Evolutionary conservation across 768 basidiomycete genomes (phyloP).

Genomic region (Tephrocybe sp.): DNA sequence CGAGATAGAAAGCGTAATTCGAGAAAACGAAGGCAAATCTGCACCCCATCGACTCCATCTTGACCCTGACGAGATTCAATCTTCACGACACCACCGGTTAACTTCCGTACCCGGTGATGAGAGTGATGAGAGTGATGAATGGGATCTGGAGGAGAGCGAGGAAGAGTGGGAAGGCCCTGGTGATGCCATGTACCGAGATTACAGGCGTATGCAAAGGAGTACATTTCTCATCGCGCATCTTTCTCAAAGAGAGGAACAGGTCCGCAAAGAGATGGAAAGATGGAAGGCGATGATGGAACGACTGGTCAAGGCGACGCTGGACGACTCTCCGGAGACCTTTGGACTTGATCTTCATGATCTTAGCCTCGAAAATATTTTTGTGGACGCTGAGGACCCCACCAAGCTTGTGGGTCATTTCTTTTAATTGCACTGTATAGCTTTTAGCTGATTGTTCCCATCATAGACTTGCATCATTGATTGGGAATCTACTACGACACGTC

Average conservation of each 20-base stretch:
- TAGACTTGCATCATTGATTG: conserved; percentile 89
- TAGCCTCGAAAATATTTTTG: conserved; percentile 83
- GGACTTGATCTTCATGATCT: conserved; percentile 85
- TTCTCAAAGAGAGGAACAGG: conserved; percentile 58
- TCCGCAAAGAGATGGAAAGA: conserved; percentile 68
- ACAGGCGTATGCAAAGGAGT: conserved; percentile 75
- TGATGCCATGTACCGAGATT: conserved; percentile 79
- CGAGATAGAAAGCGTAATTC: conserved; percentile 72
- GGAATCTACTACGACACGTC: conserved; percentile 88
- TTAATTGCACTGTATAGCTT: background rate
- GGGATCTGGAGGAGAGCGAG: conserved; percentile 78
- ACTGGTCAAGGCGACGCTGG: conserved; percentile 34
- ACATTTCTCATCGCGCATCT: conserved; percentile 79
- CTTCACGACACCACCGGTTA: conserved; percentile 69
- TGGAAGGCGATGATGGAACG: conserved; percentile 71
- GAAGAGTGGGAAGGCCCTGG: conserved; percentile 80
- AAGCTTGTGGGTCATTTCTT: conserved; percentile 60
- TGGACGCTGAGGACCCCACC: conserved; percentile 65
- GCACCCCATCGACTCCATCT: conserved; percentile 79
- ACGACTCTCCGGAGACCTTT: conserved; percentile 52
- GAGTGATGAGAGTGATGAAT: conserved; percentile 78
- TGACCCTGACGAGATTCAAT: conserved; percentile 74
- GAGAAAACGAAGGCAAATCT: conserved; percentile 76
- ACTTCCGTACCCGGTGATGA: conserved; percentile 69
- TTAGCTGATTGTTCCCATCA: conserved; percentile 12